Conservation (phyloP, 805 yeast genomes). For the Komagataella phaffii region DNA sequence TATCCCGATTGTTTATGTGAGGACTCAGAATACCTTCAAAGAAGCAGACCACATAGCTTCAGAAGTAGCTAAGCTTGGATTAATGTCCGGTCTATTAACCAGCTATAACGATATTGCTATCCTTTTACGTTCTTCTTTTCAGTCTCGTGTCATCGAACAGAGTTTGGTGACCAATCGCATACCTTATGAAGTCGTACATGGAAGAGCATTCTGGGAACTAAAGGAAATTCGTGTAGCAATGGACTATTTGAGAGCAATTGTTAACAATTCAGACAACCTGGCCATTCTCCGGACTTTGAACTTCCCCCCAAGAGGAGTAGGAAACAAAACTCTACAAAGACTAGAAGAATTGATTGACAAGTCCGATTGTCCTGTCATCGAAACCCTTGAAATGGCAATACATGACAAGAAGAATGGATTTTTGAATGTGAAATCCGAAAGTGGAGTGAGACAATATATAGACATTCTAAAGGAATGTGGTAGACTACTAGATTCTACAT, state of each 20-base stretch:
- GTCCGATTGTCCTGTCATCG: neutral
- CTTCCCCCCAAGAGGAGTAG: slow-evolving; percentile 57
- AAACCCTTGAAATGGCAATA: neutral
- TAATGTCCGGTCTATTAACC: slow-evolving; percentile 28
- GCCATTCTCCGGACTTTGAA: slow-evolving; percentile 47
- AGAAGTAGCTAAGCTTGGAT: slow-evolving; percentile 35
- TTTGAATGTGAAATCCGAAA: slow-evolving; percentile 8
- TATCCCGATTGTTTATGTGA: slow-evolving; percentile 32
- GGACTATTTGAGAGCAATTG: slow-evolving; percentile 51
- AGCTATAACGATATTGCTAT: slow-evolving; percentile 55
- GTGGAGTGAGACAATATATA: slow-evolving; percentile 16
- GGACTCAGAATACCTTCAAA: slow-evolving; percentile 23
- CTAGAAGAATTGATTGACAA: slow-evolving; percentile 12
- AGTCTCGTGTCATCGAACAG: slow-evolving; percentile 50
- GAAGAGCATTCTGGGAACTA: slow-evolving; percentile 70
- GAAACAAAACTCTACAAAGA: slow-evolving; percentile 32
- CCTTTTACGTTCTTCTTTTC: slow-evolving; percentile 50
- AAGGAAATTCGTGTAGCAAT: slow-evolving; percentile 52
- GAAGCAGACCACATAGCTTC: slow-evolving; percentile 51
- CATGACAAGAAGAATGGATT: neutral
- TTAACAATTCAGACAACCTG: slow-evolving; percentile 42
- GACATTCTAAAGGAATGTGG: slow-evolving; percentile 12
- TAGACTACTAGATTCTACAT: slow-evolving; percentile 4
- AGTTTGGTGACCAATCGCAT: slow-evolving; percentile 40
- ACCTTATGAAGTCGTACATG: slow-evolving; percentile 59